Evolutionary conservation across 2,329 filamentous ascomycete genomes (phyloP), one percentile per base, ranked within the genome.

Genomic region (Claviceps capensis): DNA sequence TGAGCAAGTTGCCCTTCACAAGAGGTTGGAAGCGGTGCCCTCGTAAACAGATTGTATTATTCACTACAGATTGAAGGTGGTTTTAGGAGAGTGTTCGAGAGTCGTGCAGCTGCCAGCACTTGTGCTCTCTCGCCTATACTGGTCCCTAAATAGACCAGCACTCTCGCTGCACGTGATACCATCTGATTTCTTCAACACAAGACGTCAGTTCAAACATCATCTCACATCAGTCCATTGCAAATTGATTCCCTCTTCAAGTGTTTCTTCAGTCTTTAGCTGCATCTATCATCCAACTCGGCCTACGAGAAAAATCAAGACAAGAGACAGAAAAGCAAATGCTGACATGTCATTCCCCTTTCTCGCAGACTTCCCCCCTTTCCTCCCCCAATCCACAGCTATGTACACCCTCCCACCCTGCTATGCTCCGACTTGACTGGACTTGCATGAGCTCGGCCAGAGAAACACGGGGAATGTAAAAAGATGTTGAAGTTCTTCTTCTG

Each of bases 401-500:
- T 22, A 22, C 9, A 8, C 17, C 1, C 23, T 34, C 41, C 37
- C 19, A 22, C 34, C 52, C 38, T 22, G 30, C 30, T 50, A 23
- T 44, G 23, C 44, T 40, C 50, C 53, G 57, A 56, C 60, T 34
- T 58, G 58, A 55, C 58, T 58, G 8, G 62, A 63, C 63, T 54
- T 67, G 65, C 65, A 67, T 58, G 54, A 65, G 65, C 61, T 69
- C 61, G 65, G 67, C 67, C 66, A 66, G 67, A 67, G 64, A 68
- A 68, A 64, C 58, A 54, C 43, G 56, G 56, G 67, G 66, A 66
- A 67, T 64, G 60, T 50, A 52, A 64, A 71, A 72, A 71, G 67
- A 71, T 71, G 69, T 72, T 72, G 69, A 72, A 72, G 56, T 70
- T 69, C 68, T 71, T 71, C 69, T 67, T 62, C 65, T 68, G 69